Percentiles rank a stretch among this genome's conserved stretches.
These are phyloP conservation scores for Linnemannia exigua DNA, from an alignment of 192 early-diverging fungal species.

Conservation along the genomic window DNA sequence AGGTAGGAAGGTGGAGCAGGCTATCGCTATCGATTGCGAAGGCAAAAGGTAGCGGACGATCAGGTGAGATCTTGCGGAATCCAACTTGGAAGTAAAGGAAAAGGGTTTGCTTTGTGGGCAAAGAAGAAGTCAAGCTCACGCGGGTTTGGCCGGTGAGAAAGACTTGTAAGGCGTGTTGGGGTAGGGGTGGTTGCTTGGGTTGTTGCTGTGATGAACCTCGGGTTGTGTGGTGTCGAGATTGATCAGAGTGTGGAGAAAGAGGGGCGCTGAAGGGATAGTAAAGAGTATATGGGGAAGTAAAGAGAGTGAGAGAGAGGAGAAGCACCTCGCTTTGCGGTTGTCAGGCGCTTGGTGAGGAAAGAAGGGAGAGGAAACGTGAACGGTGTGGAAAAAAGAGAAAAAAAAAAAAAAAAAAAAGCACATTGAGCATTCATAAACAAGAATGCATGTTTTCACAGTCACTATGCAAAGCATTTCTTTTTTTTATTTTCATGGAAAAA, in stretches of 20 bases:
- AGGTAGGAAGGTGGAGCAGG: conserved; percentile 13
- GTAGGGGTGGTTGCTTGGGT: neutral
- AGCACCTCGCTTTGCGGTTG: neutral
- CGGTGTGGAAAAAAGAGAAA: neutral
- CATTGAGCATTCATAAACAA: neutral
- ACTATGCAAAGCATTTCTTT: no score
- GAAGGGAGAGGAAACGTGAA: neutral
- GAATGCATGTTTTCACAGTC: neutral
- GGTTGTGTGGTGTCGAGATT: neutral
- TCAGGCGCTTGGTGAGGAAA: conserved; percentile 9
- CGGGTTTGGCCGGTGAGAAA: conserved; percentile 19
- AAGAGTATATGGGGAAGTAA: neutral
- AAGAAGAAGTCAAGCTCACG: conserved; percentile 43
- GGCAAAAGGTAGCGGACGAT: conserved; percentile 57
- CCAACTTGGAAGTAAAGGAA: conserved; percentile 43
- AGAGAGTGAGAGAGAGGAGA: neutral
- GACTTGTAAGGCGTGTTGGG: conserved; percentile 30
- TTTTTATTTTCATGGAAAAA: neutral
- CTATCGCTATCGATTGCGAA: conserved; percentile 58
- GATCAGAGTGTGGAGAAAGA: neutral
- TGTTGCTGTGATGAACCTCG: neutral
- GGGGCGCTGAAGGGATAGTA: neutral
- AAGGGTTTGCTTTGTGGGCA: conserved; percentile 7
- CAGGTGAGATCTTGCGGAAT: conserved; percentile 57
- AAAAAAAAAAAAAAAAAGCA: conserved; percentile 1